A percentile compares a stretch with the other conserved stretches of the same genome.
These are phyloP conservation scores for Colletotrichum lentis DNA, from an alignment of 2,329 filamentous ascomycete species.

Conservation along the genomic window DNA sequence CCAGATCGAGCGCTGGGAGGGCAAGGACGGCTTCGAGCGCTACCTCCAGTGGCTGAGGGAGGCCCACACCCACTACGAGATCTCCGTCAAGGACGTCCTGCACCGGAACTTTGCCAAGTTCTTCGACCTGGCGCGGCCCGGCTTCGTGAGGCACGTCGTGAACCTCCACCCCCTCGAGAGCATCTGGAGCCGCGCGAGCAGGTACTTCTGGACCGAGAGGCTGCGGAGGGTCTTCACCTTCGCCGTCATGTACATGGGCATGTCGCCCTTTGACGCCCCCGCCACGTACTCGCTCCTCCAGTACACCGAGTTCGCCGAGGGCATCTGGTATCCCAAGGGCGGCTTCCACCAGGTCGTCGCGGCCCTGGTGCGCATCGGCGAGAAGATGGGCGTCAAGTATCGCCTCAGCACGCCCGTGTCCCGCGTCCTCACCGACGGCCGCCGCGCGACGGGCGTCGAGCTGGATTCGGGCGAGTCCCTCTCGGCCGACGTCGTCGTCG, in stretches of 20 bases:
- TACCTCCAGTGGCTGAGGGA: conserved; percentile 74
- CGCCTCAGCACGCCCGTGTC: conserved; percentile 66
- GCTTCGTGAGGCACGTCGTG: conserved; percentile 66
- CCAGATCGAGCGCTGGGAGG: conserved; percentile 77
- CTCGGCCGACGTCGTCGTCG: conserved; percentile 70
- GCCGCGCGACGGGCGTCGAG: conserved; percentile 65
- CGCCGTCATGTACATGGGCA: conserved; percentile 84
- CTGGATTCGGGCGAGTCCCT: conserved; percentile 66
- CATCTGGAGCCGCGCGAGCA: conserved; percentile 70
- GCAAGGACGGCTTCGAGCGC: conserved; percentile 73
- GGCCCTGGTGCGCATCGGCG: conserved; percentile 69
- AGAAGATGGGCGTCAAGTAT: conserved; percentile 69
- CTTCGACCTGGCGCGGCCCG: conserved; percentile 63
- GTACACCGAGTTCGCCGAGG: conserved; percentile 78
- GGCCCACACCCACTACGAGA: conserved; percentile 74
- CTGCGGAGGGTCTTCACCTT: conserved; percentile 77
- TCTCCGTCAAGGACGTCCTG: conserved; percentile 71
- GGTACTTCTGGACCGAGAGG: conserved; percentile 75
- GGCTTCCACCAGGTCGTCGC: conserved; percentile 74
- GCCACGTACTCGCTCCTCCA: conserved; percentile 78
- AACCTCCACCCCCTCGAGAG: conserved; percentile 74
- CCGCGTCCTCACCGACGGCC: conserved; percentile 64
- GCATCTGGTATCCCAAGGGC: conserved; percentile 77
- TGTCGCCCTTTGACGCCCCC: conserved; percentile 79
- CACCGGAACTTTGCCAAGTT: conserved; percentile 72